phyloP scores from a whole-genome alignment of 768 basidiomycete genomes.

The Trametes meyenii region DNA sequence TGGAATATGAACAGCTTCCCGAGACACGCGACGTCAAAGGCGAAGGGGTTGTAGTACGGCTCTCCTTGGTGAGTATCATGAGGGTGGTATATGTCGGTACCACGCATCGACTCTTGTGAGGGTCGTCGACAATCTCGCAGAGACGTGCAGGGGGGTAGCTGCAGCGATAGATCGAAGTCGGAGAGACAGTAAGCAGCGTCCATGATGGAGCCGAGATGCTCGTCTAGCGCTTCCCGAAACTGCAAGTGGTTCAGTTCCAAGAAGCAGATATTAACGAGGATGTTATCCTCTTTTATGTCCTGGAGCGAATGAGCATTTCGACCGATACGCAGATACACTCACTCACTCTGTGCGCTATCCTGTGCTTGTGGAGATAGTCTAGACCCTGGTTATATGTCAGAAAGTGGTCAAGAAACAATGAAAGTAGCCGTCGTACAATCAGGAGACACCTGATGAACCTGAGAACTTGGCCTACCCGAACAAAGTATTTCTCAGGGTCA shows the following conservation, averaged over 20 bases:
- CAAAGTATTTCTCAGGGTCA: neutral
- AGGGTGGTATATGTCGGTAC: neutral
- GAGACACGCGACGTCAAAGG: slow-evolving; percentile 2
- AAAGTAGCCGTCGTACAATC: neutral
- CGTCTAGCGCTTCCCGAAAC: too few species aligned
- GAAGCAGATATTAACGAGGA: neutral
- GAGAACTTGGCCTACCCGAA: neutral
- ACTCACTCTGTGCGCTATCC: neutral
- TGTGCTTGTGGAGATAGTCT: neutral
- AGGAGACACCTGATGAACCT: neutral
- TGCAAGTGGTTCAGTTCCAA: neutral
- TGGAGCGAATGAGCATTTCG: neutral
- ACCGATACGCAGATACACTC: too few species aligned
- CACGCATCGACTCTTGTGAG: neutral
- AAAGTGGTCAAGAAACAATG: too few species aligned
- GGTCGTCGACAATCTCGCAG: neutral
- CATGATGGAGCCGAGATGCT: too few species aligned
- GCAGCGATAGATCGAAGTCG: too few species aligned
- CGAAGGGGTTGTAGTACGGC: slow-evolving; percentile 4
- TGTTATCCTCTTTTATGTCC: slow-evolving; percentile 8
- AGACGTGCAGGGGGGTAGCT: neutral
- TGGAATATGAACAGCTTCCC: neutral
- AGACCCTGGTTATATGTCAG: neutral
- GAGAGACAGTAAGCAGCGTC: too few species aligned
- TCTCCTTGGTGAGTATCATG: neutral